Evolutionary conservation across 768 basidiomycete genomes (phyloP), one percentile per base, ranked within the genome.

Genomic region (Austroboletus eburneus): DNA sequence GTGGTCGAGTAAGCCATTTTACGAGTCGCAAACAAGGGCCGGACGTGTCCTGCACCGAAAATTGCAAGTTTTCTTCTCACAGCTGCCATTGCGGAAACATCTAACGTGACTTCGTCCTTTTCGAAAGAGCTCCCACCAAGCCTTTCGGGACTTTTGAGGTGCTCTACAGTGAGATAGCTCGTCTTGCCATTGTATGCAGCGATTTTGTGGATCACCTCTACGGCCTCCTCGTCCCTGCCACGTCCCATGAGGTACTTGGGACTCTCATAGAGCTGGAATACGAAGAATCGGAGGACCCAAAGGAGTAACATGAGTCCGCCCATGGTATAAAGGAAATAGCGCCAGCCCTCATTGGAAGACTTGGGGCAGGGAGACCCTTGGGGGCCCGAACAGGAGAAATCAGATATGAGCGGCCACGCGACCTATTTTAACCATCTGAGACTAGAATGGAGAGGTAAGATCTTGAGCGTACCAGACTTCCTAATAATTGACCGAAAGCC

Each of bases 221-320:
- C 79, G 0, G 85, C 87, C 17, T 74, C 66, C 18, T 72, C 74
- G 51, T 86, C 85, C 32, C 66, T 63, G 9, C 86, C 86, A 49
- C 79, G 76, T 8, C 82, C 80, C 72, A 87, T 81, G 35, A 85
- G 76, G 58, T 76, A 88, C 50, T 84, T 81, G 1, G 86, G 87
- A 49, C 79, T 81, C 61, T 88, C 85, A 46, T 80, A 71, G 8
- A 88, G 71, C 39, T 73, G 66, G 71, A 90, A 88, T 34, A 78
- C 60, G 64, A 83, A 78, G 68, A 83, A 82, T 20, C 83, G 81
- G 21, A 84, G 59, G 10, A 69, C 52, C 71, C 78, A 86, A 35
- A 85, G 68, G 33, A 81, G 16, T 46, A 88, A 67, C 68, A 85
- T 86, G 29, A 87, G 58, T 0, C 81, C 85, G 7, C 86, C 85